phyloP scores from a whole-genome alignment of 1,284 basidiomycete species.

The Hemileia vastatrix region DNA sequence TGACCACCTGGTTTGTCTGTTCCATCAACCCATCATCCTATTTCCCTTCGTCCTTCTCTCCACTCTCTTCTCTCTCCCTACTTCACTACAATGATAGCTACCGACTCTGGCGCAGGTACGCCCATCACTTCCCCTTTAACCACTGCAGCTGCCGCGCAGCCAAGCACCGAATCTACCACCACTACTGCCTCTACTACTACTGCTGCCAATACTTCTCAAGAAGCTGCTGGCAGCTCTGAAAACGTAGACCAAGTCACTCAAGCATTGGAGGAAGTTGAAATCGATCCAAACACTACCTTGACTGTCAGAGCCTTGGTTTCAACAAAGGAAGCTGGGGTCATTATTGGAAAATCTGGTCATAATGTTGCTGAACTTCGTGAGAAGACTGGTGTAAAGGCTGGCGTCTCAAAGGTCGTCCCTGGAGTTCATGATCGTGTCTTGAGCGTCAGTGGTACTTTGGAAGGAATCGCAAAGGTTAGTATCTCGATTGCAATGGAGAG shows the following conservation, averaged over 20 bases:
- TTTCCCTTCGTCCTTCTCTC: not conserved
- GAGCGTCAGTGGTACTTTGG: constrained; percentile 80
- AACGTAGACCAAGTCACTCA: not conserved
- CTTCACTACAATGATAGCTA: not conserved
- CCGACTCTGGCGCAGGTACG: not conserved
- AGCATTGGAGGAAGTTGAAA: not conserved
- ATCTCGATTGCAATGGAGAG: constrained; percentile 18
- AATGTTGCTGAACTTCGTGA: constrained; percentile 94
- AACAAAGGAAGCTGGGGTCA: constrained; percentile 92
- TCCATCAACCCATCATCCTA: not conserved
- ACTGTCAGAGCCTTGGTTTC: constrained; percentile 84
- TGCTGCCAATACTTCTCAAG: constrained; percentile 14
- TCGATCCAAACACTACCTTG: constrained; percentile 50
- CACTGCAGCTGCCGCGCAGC: not conserved
- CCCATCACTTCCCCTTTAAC: not conserved
- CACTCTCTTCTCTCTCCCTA: not conserved
- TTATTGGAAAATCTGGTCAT: constrained; percentile 91
- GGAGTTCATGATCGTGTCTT: constrained; percentile 97
- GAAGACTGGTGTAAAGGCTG: constrained; percentile 90
- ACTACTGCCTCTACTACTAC: not conserved
- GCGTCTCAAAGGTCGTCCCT: constrained; percentile 93
- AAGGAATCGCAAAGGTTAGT: constrained; percentile 84
- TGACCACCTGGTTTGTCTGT: not conserved
- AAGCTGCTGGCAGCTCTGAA: not conserved
- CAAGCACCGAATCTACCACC: not conserved